phyloP scores from a whole-genome alignment of 305 asterid genomes.

The Plantago rigida region DNA sequence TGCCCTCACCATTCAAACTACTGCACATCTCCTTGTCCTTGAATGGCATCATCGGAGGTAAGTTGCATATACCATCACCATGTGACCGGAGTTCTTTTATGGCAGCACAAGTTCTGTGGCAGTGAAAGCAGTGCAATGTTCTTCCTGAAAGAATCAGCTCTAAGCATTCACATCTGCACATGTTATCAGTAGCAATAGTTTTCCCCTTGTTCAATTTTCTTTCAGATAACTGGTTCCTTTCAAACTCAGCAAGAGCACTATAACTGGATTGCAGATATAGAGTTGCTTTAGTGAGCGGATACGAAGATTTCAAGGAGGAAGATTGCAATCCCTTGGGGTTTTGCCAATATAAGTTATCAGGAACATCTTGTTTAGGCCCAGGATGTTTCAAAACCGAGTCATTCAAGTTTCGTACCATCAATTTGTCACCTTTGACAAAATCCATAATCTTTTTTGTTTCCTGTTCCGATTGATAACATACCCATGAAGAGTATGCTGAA shows the following conservation, averaged over 20 bases:
- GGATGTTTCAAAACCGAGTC: not conserved
- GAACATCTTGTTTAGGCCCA: not conserved
- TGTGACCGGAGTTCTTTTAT: not conserved
- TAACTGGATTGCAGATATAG: not conserved
- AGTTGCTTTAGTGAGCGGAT: not conserved
- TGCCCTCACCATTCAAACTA: not conserved
- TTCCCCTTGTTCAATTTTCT: not conserved
- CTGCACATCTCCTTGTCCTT: not conserved
- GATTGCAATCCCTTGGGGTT: not conserved
- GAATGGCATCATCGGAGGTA: not conserved
- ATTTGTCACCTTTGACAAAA: conserved; percentile 11
- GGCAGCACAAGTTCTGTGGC: not conserved
- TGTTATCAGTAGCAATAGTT: not conserved
- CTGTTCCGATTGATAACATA: conserved; percentile 12
- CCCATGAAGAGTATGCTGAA: conserved; percentile 4
- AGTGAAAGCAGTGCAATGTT: not conserved
- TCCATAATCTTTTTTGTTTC: conserved; percentile 2
- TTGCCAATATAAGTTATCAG: not conserved
- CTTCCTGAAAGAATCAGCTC: not conserved
- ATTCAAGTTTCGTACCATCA: not conserved
- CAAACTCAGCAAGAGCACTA: not conserved
- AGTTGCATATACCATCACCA: conserved; percentile 1
- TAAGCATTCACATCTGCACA: conserved; percentile 1
- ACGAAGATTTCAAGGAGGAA: not conserved
- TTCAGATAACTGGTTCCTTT: not conserved